Conservation (phyloP, 1,284 basidiomycete genomes). For the Naganishia sp. region DNA sequence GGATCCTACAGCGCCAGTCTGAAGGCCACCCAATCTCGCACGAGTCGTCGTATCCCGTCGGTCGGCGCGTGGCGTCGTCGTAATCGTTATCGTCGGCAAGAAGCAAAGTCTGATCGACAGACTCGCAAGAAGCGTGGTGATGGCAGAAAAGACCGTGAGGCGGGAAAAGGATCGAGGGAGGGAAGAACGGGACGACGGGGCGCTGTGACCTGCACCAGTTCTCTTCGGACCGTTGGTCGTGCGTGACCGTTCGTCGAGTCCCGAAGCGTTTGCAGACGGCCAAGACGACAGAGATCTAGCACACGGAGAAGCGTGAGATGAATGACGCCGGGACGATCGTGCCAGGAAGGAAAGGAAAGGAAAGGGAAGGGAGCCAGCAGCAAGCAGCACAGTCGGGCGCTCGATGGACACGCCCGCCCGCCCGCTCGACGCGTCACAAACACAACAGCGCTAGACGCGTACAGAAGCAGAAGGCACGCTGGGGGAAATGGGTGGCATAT, state of each 20-base stretch:
- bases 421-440: background rate
- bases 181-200: constrained; percentile 8
- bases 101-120: constrained; percentile 18
- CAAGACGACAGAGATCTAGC: background rate
- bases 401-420: background rate
- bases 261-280: background rate
- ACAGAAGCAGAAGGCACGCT: background rate
- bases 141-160: background rate
- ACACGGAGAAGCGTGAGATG: background rate
- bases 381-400: background rate
- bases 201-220: constrained; percentile 29
- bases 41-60: background rate
- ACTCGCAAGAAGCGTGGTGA: background rate
- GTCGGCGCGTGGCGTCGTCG: background rate
- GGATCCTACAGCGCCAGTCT: constrained; percentile 18
- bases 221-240: constrained; percentile 11
- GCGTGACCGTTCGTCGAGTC: constrained; percentile 3
- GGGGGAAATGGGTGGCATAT: background rate
- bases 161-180: constrained; percentile 7
- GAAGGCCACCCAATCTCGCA: constrained; percentile 1
- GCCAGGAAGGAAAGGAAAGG: background rate
- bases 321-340: background rate
- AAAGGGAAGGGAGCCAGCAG: background rate
- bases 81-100: background rate
- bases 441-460: background rate